Conservation (phyloP, 352 stramenopile genomes). For the Globisporangium splendens region DNA sequence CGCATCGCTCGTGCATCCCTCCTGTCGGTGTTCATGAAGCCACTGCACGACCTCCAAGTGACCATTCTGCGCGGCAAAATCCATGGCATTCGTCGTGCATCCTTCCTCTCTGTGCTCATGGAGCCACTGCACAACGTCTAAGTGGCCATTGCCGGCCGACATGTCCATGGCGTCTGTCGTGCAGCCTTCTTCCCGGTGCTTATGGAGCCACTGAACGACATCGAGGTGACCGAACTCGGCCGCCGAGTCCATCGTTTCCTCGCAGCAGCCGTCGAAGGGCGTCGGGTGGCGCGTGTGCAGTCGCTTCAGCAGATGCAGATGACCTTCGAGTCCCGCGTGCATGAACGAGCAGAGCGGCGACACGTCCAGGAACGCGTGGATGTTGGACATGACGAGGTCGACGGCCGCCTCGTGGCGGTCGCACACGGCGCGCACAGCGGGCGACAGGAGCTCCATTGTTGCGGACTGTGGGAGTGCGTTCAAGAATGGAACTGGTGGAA, state of each 20-base stretch:
- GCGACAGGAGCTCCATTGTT: conserved; percentile 24
- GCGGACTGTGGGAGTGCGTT: too few species aligned
- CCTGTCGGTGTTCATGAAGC: conserved; percentile 23
- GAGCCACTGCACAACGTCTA: conserved; percentile 30
- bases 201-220: conserved; percentile 32
- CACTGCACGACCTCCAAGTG: conserved; percentile 31
- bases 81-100: conserved; percentile 25
- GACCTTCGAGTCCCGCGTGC: conserved; percentile 43
- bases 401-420: conserved; percentile 35
- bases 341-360: conserved; percentile 51
- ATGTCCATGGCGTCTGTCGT: conserved; percentile 34
- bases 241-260: conserved; percentile 31
- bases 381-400: conserved; percentile 42
- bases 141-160: conserved; percentile 23
- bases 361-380: conserved; percentile 56
- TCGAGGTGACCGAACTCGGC: conserved; percentile 22
- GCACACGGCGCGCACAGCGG: conserved; percentile 45
- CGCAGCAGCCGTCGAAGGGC: conserved; percentile 22
- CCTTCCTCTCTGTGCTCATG: conserved; percentile 27
- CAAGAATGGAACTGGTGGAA: too few species aligned
- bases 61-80: conserved; percentile 23
- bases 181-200: conserved; percentile 25
- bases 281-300: conserved; percentile 32
- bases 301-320: conserved; percentile 53
- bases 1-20: conserved; percentile 41